phyloP scores from a whole-genome alignment of 805 yeast species.

The Barnettozyma populi region DNA sequence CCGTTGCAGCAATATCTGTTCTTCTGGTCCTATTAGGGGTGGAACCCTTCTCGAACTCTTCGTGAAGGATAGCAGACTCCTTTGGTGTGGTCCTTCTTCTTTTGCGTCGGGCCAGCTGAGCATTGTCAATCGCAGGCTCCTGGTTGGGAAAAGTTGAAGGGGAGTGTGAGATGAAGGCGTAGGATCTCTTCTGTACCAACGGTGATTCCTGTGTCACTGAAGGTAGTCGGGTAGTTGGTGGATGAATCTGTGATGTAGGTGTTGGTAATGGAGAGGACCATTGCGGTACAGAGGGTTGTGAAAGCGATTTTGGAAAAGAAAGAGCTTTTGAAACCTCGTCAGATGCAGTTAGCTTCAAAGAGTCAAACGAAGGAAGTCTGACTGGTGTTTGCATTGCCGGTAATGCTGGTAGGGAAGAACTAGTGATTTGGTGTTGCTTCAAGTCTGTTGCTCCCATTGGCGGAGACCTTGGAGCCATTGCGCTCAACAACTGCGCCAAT shows the following conservation, averaged over 20 bases:
- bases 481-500: conserved; percentile 1
- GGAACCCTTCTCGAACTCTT: conserved; percentile 67
- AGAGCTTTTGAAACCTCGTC: neutral
- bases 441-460: conserved; percentile 13
- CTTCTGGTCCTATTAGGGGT: conserved; percentile 81
- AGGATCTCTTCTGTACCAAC: conserved; percentile 33
- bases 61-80: conserved; percentile 75
- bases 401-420: neutral
- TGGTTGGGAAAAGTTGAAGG: conserved; percentile 80
- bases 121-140: conserved; percentile 83
- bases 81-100: conserved; percentile 91
- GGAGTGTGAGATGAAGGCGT: conserved; percentile 91
- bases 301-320: conserved; percentile 9
- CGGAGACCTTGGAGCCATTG: conserved; percentile 4
- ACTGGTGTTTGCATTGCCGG: conserved; percentile 19
- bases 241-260: neutral
- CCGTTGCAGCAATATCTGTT: conserved; percentile 69
- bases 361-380: conserved; percentile 25
- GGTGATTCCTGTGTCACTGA: conserved; percentile 16
- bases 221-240: conserved; percentile 1
- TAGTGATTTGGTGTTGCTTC: conserved; percentile 3
- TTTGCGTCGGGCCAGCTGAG: conserved; percentile 89
- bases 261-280: conserved; percentile 11
- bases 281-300: conserved; percentile 3
- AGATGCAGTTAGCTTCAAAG: conserved; percentile 17